Evolutionary conservation across 1,139 yeast genomes (phyloP).

Genomic region (Arxiozyma slooffiae): DNA sequence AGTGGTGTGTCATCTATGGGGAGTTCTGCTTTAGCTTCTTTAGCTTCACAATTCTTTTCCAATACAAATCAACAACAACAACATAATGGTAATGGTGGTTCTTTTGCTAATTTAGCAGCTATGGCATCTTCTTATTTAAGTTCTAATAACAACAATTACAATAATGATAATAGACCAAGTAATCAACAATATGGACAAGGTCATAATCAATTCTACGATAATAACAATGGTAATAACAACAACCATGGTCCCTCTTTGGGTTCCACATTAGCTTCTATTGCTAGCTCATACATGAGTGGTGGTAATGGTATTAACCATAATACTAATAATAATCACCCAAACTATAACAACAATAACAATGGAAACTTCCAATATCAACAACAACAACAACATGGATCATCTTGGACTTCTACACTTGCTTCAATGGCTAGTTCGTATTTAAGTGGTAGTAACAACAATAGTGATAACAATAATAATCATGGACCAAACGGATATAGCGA

Average conservation of each 20-base stretch:
- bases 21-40: constrained; percentile 16
- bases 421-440: constrained; percentile 3
- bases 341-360: not conserved
- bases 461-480: not conserved
- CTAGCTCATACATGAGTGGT: constrained; percentile 9
- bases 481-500: constrained; percentile 3
- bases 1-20: constrained; percentile 10
- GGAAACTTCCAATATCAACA: not conserved
- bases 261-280: constrained; percentile 12
- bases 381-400: constrained; percentile 3
- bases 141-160: not conserved
- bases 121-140: constrained; percentile 9
- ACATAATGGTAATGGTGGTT: constrained; percentile 10
- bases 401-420: constrained; percentile 4
- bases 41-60: constrained; percentile 21
- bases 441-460: not conserved
- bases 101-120: constrained; percentile 8
- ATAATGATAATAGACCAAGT: constrained; percentile 2
- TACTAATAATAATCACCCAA: not conserved
- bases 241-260: constrained; percentile 2
- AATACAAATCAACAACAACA: constrained; percentile 7
- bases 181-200: constrained; percentile 3
- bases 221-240: not conserved
- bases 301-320: constrained; percentile 1
- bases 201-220: not conserved